phyloP scores from a whole-genome alignment of 2,329 filamentous ascomycete species.

The Pseudogymnoascus sp. region DNA sequence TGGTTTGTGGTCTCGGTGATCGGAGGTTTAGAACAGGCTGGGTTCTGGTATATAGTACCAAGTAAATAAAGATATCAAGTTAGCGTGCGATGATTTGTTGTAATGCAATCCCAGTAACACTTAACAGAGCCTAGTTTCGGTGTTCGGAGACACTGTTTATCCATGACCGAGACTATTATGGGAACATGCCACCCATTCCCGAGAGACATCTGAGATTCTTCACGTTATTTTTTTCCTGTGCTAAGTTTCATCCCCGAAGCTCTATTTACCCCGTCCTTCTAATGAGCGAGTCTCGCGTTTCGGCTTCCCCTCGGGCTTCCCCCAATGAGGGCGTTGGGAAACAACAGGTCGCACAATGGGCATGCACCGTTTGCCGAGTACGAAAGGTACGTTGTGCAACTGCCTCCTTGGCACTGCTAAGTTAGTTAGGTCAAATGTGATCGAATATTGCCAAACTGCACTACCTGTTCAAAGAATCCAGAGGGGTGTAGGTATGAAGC shows the following conservation, averaged over 20 bases:
- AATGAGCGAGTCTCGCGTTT: neutral
- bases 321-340: neutral
- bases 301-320: neutral
- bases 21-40: neutral
- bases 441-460: neutral
- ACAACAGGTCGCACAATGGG: neutral
- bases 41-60: neutral
- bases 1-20: neutral
- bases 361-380: neutral
- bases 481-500: neutral
- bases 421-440: neutral
- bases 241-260: neutral
- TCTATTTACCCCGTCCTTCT: neutral
- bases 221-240: neutral
- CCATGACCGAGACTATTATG: neutral
- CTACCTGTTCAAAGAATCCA: neutral
- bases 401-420: neutral
- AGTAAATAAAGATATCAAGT: neutral
- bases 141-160: neutral
- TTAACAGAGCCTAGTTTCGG: neutral
- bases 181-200: neutral
- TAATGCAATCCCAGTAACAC: neutral
- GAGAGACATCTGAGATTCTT: neutral
- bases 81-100: neutral
- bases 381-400: neutral